phyloP scores from a whole-genome alignment of 2,329 filamentous ascomycete species.

The Hortaea sp. region DNA sequence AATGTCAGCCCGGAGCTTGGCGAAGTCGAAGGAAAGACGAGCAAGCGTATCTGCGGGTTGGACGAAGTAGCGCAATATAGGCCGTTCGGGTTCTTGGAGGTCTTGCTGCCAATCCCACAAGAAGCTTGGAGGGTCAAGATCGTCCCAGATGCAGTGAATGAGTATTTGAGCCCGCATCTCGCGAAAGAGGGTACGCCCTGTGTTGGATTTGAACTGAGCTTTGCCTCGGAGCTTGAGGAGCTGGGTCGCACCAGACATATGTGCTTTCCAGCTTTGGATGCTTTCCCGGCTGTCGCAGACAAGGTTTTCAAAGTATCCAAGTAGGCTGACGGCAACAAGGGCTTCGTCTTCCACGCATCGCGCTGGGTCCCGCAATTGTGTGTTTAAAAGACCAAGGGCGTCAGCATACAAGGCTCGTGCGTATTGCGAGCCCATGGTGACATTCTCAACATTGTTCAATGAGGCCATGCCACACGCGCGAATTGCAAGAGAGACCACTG shows the following conservation, averaged over 20 bases:
- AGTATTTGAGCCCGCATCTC: conserved; percentile 19
- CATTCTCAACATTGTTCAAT: conserved; percentile 17
- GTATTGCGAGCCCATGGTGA: conserved; percentile 15
- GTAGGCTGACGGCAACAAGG: conserved; percentile 25
- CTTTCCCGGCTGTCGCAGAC: conserved; percentile 21
- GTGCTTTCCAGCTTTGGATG: conserved; percentile 29
- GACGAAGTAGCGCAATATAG: conserved; percentile 1
- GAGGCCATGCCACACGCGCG: conserved; percentile 23
- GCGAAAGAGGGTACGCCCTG: conserved; percentile 19
- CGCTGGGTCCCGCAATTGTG: conserved; percentile 21
- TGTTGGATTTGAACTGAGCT: conserved; percentile 16
- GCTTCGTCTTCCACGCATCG: conserved; percentile 22
- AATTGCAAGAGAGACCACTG: conserved; percentile 19
- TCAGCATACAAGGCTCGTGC: conserved; percentile 17
- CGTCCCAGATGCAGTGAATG: conserved; percentile 22
- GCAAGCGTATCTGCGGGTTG: conserved; percentile 15
- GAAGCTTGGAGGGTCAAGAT: conserved; percentile 18
- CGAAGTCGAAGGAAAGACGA: conserved; percentile 17
- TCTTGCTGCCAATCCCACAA: conserved; percentile 19
- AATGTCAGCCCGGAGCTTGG: conserved; percentile 13
- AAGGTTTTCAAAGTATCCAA: conserved; percentile 30
- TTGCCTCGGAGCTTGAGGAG: conserved; percentile 24
- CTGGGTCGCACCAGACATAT: conserved; percentile 27
- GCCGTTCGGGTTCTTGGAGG: conserved; percentile 8
- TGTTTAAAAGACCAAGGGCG: conserved; percentile 25